Percentiles rank a stretch among this genome's conserved stretches.
Conservation (phyloP, 805 yeast genomes). For the Myxozyma neotropica region DNA sequence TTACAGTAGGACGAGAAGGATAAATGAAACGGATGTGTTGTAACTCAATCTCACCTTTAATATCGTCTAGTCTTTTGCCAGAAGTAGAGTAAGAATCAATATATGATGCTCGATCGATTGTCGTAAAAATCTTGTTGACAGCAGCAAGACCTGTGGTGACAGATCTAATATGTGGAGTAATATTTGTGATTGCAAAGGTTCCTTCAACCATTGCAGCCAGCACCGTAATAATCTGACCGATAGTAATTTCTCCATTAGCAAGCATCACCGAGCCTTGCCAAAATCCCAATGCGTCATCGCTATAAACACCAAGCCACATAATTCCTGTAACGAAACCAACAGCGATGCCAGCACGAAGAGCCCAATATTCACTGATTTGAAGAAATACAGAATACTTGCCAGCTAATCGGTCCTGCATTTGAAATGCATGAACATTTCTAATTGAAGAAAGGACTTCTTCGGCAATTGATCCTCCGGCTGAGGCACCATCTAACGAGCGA, state of each 20-base stretch:
- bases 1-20: constrained; percentile 40
- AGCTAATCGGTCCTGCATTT: constrained; percentile 44
- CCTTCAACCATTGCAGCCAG: constrained; percentile 41
- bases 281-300: constrained; percentile 47
- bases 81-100: constrained; percentile 42
- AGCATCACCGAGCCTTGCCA: constrained; percentile 43
- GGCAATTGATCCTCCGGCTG: constrained; percentile 42
- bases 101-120: constrained; percentile 47
- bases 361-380: constrained; percentile 31
- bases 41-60: constrained; percentile 46
- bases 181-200: constrained; percentile 45
- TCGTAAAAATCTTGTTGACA: constrained; percentile 45
- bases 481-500: constrained; percentile 7
- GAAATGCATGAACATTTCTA: constrained; percentile 48
- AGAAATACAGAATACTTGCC: constrained; percentile 41
- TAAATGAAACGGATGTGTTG: constrained; percentile 37
- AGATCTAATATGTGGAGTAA: constrained; percentile 47
- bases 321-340: constrained; percentile 38
- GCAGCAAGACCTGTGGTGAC: constrained; percentile 47
- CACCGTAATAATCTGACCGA: constrained; percentile 31
- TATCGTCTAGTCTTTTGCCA: background rate
- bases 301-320: constrained; percentile 45
- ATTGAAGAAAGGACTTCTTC: constrained; percentile 47
- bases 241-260: constrained; percentile 26
- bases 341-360: constrained; percentile 10